Percentiles rank a stretch among this genome's conserved stretches.
phyloP scores from a whole-genome alignment of 2,329 filamentous ascomycete species.

The Penicillium sp. region DNA sequence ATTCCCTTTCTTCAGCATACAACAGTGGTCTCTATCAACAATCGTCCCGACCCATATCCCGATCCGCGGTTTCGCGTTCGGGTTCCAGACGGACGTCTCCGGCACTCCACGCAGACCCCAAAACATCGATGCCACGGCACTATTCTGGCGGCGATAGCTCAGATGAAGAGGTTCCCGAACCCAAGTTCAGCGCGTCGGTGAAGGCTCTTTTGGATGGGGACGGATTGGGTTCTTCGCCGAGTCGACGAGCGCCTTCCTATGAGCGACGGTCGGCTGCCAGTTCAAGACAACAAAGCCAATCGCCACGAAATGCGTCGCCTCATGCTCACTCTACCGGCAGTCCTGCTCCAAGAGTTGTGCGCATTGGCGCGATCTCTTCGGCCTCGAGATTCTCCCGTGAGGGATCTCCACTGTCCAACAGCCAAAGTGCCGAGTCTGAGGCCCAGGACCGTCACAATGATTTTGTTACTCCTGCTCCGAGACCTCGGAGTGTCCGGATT shows the following conservation, averaged over 20 bases:
- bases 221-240: constrained; percentile 48
- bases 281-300: constrained; percentile 31
- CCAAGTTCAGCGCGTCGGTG: constrained; percentile 87
- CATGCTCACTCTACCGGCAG: constrained; percentile 39
- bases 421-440: constrained; percentile 29
- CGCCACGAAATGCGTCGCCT: constrained; percentile 35
- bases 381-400: constrained; percentile 34
- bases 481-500: constrained; percentile 42
- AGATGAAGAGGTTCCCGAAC: constrained; percentile 86
- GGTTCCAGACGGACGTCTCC: constrained; percentile 33
- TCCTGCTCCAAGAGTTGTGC: constrained; percentile 41
- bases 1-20: constrained; percentile 36
- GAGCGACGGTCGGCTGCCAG: constrained; percentile 24
- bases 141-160: constrained; percentile 71
- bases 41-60: constrained; percentile 36
- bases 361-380: constrained; percentile 34
- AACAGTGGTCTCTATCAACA: constrained; percentile 34
- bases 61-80: constrained; percentile 35
- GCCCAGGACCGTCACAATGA: constrained; percentile 29
- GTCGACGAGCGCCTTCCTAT: constrained; percentile 22
- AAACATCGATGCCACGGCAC: constrained; percentile 23
- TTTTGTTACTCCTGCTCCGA: constrained; percentile 47
- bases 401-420: constrained; percentile 37
- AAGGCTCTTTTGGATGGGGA: constrained; percentile 69
- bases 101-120: constrained; percentile 22